Base-by-base conservation (phyloP, 192 early-diverging fungal genomes). In the Fimicolochytrium jonesii region DNA sequence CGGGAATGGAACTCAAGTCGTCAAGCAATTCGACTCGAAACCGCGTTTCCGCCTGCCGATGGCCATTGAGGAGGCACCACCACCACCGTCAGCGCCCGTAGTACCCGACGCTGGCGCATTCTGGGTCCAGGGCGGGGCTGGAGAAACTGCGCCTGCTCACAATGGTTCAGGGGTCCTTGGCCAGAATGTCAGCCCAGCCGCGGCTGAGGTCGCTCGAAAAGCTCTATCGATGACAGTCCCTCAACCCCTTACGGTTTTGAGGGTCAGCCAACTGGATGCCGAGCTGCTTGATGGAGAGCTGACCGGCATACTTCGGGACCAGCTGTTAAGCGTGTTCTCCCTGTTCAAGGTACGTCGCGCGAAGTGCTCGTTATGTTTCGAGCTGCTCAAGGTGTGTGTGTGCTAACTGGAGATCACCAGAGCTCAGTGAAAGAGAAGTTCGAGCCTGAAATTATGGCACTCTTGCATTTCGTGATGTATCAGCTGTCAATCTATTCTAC, bases 251-350 rank as follows among this genome's bases (percentile, higher is more conserved):
- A 71, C 78, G 52, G 76, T 89, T 26, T 78, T 88, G 73, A 82
- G 91, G 23, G 91, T 92, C 32, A 83, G 83, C 59, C 90, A 94
- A 67, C 75, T 94, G 7, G 92, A 94, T 71, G 84, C 90, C 1
- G 88, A 90, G 31, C 73, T 92, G 18, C 80, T 94, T 26, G 91
- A 94, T 51, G 71, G 61, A 35, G 91, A 94, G 66, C 70, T 94
- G 6, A 75, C 87, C 34, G 79, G 70, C 26, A 88, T 88, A 61
- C 67, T 94, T 29, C 88, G 87, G 51, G 88, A 92, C 54, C 89
- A 90, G 28, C 75, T 94, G 34, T 70, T 82, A 71, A 69, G 69
- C 34, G 82, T 84, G n/a, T 77, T 92, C 55, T 76, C 82, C 30
- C 74, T 91, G 15, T 84, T 86, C 66, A 78, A 82, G 67, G 86